Evolutionary conservation across 495 filamentous ascomycete species (phyloP), one percentile per base, ranked within the genome.

Genomic region (Trichocladium uniseriatum): DNA sequence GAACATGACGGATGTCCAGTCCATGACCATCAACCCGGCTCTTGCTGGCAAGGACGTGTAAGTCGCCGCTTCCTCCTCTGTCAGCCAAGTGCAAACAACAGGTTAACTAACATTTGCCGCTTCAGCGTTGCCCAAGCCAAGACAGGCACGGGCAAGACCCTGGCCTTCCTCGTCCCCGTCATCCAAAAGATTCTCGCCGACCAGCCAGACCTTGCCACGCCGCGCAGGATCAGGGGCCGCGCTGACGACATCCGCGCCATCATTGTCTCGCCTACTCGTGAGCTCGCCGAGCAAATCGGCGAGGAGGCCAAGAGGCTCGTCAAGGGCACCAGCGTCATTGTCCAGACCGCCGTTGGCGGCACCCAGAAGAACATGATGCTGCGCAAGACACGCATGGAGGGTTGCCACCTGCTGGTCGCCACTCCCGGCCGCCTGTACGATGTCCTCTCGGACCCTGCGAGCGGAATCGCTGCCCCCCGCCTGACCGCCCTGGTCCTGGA

Each of bases 241-340:
- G 62, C 79, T 1, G 63, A 75, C 28, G 88, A 96, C 61, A 89
- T 96, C 52, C 81, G 89, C 47, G 83, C 87, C 21, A 81, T 98
- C 37, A 82, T 98, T 60, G 80, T 98, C 51, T 97, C 94, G 0
- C 92, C 92, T 8, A 98, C 92, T 16, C 80, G 92, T 49, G 92
- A 98, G 68, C 75, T 98, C 52, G 92, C 92, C 4, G 87, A 95
- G 63, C 92, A 98, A 69, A 97, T 98, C 55, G 86, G 83, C 10
- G 79, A 68, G 0, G 92, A 98, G 61, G 89, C 92, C 2, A 67
- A 52, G 37, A 91, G 82, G 61, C 60, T 96, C n/a, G 75, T 77
- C 4, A 36, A 34, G 7, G 69, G 74, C 45, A 94, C 87, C 0
- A 78, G 80, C 6, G 64, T 98, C 28, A 65, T 82, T 16, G 83